A percentile compares a stretch with the other conserved stretches of the same genome.
phyloP scores from a whole-genome alignment of 1,284 basidiomycete genomes.

The Pterulicium gracile region DNA sequence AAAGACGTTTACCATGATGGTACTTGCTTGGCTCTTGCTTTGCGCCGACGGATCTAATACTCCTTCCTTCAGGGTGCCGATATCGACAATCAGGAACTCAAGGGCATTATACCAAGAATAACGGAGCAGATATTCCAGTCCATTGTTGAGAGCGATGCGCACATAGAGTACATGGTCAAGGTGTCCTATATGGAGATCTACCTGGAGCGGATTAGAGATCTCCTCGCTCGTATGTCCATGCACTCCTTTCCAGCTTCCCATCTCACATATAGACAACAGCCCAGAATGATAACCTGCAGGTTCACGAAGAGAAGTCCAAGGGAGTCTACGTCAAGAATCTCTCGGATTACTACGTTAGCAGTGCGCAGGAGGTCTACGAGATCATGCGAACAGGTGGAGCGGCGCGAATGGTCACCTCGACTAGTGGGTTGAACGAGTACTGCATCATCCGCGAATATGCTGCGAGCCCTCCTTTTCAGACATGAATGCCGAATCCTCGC shows the following conservation, averaged over 20 bases:
- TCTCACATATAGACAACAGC: conserved; percentile 37
- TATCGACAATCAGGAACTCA: conserved; percentile 86
- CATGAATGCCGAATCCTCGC: conserved; percentile 99
- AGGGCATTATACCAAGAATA: conserved; percentile 96
- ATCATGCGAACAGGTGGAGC: conserved; percentile 96
- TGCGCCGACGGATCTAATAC: conserved; percentile 1
- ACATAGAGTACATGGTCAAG: conserved; percentile 97
- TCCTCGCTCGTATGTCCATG: conserved; percentile 77
- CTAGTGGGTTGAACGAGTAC: conserved; percentile 50
- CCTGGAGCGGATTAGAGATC: conserved; percentile 91
- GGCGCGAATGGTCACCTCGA: conserved; percentile 88
- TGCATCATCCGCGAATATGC: conserved; percentile 6
- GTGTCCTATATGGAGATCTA: conserved; percentile 99
- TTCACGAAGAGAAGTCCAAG: conserved; percentile 96
- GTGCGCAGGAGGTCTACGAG: conserved; percentile 94
- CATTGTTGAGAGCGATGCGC: conserved; percentile 90
- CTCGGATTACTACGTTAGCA: conserved; percentile 97
- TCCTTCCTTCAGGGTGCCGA: conserved; percentile 69
- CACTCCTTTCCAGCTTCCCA: conserved; percentile 1
- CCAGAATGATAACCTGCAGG: conserved; percentile 96
- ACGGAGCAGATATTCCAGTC: conserved; percentile 99
- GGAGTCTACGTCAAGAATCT: conserved; percentile 98
- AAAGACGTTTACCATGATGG: conserved; percentile 98
- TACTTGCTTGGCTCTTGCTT: conserved; percentile 22
- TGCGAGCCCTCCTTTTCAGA: conserved; percentile 36